These are phyloP conservation scores for Scytalidium sp. DNA, from an alignment of 2,329 filamentous ascomycete genomes.

Conservation along the genomic window DNA sequence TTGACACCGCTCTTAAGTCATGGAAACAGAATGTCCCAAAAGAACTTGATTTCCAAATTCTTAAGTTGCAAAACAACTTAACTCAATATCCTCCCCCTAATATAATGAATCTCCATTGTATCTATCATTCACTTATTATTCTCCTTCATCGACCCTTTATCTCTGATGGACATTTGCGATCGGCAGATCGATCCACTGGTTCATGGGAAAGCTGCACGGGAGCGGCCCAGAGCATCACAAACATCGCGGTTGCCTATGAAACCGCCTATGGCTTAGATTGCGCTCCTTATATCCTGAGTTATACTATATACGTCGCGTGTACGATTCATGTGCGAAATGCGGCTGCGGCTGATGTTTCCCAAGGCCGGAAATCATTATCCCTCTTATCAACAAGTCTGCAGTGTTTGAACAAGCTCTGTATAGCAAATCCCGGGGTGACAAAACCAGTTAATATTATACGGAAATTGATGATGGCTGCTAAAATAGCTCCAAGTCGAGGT, in stretches of 20 bases:
- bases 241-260: constrained; percentile 32
- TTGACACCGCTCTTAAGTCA: no score
- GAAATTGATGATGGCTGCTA: no score
- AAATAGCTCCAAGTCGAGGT: no score
- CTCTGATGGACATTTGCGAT: constrained; percentile 10
- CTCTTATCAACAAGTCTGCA: constrained; percentile 22
- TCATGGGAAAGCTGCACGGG: constrained; percentile 30
- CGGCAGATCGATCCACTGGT: constrained; percentile 31
- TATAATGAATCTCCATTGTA: no score
- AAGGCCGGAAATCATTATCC: constrained; percentile 17
- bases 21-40: no score
- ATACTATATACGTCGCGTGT: constrained; percentile 37
- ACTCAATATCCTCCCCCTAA: no score
- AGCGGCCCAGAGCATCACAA: constrained; percentile 32
- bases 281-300: constrained; percentile 38
- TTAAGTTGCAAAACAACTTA: no score
- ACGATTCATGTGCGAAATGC: constrained; percentile 36
- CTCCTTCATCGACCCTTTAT: no score
- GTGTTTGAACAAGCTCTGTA: constrained; percentile 27
- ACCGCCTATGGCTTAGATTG: constrained; percentile 34
- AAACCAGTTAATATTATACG: background rate
- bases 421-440: constrained; percentile 19
- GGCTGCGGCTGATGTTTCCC: constrained; percentile 19
- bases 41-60: constrained; percentile 15
- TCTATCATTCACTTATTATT: constrained; percentile 22